These are phyloP conservation scores for Petunia hybrid DNA, from an alignment of 305 asterid genomes.

Conservation along the genomic window DNA sequence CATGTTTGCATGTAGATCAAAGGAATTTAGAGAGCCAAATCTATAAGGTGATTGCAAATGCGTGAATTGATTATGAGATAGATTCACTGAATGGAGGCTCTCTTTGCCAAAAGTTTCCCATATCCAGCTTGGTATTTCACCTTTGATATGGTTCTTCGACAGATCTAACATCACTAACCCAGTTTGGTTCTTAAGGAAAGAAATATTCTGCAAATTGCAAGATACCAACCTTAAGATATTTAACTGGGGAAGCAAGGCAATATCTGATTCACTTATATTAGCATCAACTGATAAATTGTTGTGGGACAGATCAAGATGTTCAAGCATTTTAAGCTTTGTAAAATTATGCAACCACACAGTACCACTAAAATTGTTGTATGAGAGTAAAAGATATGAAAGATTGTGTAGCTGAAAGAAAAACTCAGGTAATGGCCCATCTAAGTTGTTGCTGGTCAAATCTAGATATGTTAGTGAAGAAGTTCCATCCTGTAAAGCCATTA, in stretches of 20 bases:
- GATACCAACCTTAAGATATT: not conserved
- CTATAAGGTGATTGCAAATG: slow-evolving; percentile 25
- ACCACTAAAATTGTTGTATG: slow-evolving; percentile 56
- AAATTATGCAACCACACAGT: slow-evolving; percentile 42
- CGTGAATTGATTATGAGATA: slow-evolving; percentile 25
- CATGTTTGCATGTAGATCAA: slow-evolving; percentile 33
- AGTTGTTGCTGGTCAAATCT: slow-evolving; percentile 50
- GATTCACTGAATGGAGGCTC: slow-evolving; percentile 16
- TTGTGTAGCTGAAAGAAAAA: slow-evolving; percentile 50
- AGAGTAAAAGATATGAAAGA: slow-evolving; percentile 43
- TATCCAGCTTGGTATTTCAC: slow-evolving; percentile 38
- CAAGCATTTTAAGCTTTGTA: slow-evolving; percentile 42
- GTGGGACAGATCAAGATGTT: slow-evolving; percentile 57
- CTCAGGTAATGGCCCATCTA: slow-evolving; percentile 63
- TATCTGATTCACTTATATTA: not conserved
- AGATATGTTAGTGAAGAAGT: slow-evolving; percentile 38
- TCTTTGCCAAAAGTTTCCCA: slow-evolving; percentile 11
- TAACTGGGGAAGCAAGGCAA: not conserved
- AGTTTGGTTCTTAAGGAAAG: slow-evolving; percentile 15
- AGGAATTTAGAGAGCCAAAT: not conserved
- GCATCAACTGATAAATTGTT: slow-evolving; percentile 41
- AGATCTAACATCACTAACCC: slow-evolving; percentile 26
- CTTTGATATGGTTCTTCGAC: slow-evolving; percentile 31
- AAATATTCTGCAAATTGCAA: slow-evolving; percentile 5
- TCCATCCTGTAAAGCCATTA: slow-evolving; percentile 28